Evolutionary conservation across 1,284 basidiomycete genomes (phyloP), one percentile per base, ranked within the genome.

Genomic region (Ceratobasidium sp.): DNA sequence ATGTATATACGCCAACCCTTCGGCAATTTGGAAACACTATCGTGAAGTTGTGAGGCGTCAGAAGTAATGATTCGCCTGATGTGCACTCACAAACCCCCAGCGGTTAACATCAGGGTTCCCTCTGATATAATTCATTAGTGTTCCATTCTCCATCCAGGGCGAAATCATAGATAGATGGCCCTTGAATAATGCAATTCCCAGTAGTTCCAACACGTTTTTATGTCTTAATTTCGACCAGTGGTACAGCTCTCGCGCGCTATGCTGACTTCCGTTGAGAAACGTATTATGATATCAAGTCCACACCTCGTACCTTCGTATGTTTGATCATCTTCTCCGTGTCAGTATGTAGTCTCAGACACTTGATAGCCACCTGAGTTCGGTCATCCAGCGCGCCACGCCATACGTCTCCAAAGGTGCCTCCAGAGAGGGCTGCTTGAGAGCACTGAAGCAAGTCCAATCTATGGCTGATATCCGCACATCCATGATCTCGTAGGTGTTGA

Each of bases 191-290:
- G 33, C 36, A 9, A 66, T 44, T 22, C 73, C 73, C 1, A 36
- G 17, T n/a, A 75, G 56, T 22, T 64, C 54, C 7, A 57, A 47
- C 2, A 67, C 53, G 33, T 75, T 59, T 15, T 36, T 3, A 22
- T 74, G 73, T 1, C 54, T 62, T 6, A 45, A 36, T 17, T 74
- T 66, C 14, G 63, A 53, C 73, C 73, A 75, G 22, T 51, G 31
- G 27, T 57, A 75, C 27, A 75, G 63, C 56, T 67, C 73, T 36
- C 73, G 73, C 4, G 45, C 64, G 1, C 51, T 53, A 1, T 64
- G 63, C 73, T 75, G 50, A 9, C 9, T 24, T 7, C 1, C 44
- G 22, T 1, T 63, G 1, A 60, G 59, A 29, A 7, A 9, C 3
- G 6, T 19, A 45, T 2, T 45, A 27, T 45, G 5, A 22, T 17